Percentiles rank a stretch among this genome's conserved stretches.
phyloP scores from a whole-genome alignment of 305 asterid species.

The Solanum hybrid region DNA sequence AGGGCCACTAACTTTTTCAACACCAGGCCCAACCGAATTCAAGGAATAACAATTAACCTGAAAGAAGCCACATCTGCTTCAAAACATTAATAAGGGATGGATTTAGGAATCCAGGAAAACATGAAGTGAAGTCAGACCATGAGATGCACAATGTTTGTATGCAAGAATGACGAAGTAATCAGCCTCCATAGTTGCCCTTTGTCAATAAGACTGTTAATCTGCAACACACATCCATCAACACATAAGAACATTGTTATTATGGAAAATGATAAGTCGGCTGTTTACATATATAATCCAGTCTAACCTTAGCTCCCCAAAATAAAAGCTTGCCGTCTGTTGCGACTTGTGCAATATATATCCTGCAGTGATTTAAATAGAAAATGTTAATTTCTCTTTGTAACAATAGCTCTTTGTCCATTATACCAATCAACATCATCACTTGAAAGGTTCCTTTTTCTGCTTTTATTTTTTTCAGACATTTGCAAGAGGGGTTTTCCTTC shows the following conservation, averaged over 20 bases:
- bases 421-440: neutral
- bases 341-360: constrained; percentile 54
- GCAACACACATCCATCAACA: constrained; percentile 15
- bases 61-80: constrained; percentile 14
- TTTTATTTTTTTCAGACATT: neutral
- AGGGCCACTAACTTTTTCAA: constrained; percentile 66
- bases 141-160: constrained; percentile 74
- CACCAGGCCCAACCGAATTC: constrained; percentile 64
- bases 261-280: neutral
- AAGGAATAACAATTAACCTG: constrained; percentile 85
- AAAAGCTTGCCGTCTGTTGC: constrained; percentile 55
- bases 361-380: constrained; percentile 24
- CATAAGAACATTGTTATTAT: neutral
- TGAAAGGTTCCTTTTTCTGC: neutral
- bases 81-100: neutral
- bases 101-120: neutral
- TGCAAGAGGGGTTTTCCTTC: neutral
- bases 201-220: constrained; percentile 77
- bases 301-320: constrained; percentile 61
- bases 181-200: constrained; percentile 91
- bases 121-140: constrained; percentile 44
- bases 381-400: neutral
- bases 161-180: constrained; percentile 71
- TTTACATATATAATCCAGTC: constrained; percentile 1
- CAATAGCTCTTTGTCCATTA: neutral